Evolutionary conservation across 495 filamentous ascomycete species (phyloP).

Genomic region (Letharia columbiana): DNA sequence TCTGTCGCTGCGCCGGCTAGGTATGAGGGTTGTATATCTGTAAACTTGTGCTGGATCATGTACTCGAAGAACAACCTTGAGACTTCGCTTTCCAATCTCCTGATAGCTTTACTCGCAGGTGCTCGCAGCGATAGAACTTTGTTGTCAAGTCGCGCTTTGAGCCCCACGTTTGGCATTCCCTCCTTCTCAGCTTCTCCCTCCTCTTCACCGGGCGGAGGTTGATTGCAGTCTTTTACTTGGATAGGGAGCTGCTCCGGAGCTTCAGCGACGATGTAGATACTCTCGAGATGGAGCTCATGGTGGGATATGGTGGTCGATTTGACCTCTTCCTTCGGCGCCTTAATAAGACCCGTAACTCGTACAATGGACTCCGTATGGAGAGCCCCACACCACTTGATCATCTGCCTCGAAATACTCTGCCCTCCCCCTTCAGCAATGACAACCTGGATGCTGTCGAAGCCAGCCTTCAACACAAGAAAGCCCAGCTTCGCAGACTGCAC

Average conservation of each 20-base stretch:
- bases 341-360: slow-evolving; percentile 64
- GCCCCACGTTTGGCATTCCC: slow-evolving; percentile 55
- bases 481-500: slow-evolving; percentile 86
- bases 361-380: slow-evolving; percentile 75
- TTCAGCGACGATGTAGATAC: slow-evolving; percentile 65
- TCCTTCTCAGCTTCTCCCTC: slow-evolving; percentile 39
- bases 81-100: slow-evolving; percentile 71
- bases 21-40: slow-evolving; percentile 83
- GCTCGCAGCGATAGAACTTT: slow-evolving; percentile 85
- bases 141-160: slow-evolving; percentile 75
- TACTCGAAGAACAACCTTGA: slow-evolving; percentile 73
- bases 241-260: slow-evolving; percentile 59
- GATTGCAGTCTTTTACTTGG: slow-evolving; percentile 55
- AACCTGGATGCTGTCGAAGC: slow-evolving; percentile 73
- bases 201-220: slow-evolving; percentile 39
- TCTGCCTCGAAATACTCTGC: slow-evolving; percentile 52
- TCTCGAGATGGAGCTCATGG: slow-evolving; percentile 70
- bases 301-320: slow-evolving; percentile 68
- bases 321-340: slow-evolving; percentile 65
- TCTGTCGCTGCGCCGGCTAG: slow-evolving; percentile 86
- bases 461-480: slow-evolving; percentile 83
- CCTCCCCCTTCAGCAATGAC: slow-evolving; percentile 50
- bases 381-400: slow-evolving; percentile 81
- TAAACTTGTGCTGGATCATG: slow-evolving; percentile 65
- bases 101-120: slow-evolving; percentile 79